Conservation (phyloP, 768 basidiomycete genomes). For the Serendipita sp. region DNA sequence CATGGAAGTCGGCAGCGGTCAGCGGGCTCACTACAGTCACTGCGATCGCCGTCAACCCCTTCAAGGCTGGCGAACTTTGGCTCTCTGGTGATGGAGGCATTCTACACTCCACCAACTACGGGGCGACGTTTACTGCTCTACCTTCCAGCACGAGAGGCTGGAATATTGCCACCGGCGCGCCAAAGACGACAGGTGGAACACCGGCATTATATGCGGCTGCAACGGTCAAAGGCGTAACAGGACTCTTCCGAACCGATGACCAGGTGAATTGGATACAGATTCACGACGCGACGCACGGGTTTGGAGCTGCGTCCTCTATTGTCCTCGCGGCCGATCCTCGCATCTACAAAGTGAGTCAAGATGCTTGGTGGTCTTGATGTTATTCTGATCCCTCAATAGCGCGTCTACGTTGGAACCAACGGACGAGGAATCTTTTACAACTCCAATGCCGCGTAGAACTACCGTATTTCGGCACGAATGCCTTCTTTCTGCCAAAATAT, state of each 20-base stretch:
- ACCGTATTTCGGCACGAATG: not conserved
- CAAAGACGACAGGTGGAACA: slow-evolving; percentile 30
- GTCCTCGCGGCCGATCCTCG: slow-evolving; percentile 37
- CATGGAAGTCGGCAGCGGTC: slow-evolving; percentile 22
- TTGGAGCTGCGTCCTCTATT: slow-evolving; percentile 35
- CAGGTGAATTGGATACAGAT: slow-evolving; percentile 42
- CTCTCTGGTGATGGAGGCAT: slow-evolving; percentile 40
- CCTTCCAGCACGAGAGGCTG: slow-evolving; percentile 36
- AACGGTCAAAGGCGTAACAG: slow-evolving; percentile 28
- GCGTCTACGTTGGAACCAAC: not conserved
- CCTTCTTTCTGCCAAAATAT: not conserved
- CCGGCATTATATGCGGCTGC: slow-evolving; percentile 43
- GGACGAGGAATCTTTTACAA: not conserved
- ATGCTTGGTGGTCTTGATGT: too few species aligned
- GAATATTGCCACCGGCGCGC: slow-evolving; percentile 43
- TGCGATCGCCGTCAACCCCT: slow-evolving; percentile 40
- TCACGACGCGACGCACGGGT: slow-evolving; percentile 41
- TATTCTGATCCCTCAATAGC: too few species aligned
- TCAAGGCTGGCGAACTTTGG: slow-evolving; percentile 45
- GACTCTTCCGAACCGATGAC: slow-evolving; percentile 43
- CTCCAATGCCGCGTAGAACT: not conserved
- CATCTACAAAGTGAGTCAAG: not conserved
- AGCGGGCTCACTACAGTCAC: slow-evolving; percentile 28
- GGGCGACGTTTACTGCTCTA: slow-evolving; percentile 32
- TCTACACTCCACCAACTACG: slow-evolving; percentile 41